Evolutionary conservation across 371 early-diverging fungal species (phyloP), one percentile per base, ranked within the genome.

Genomic region (Basidiobolus meristosporus): DNA sequence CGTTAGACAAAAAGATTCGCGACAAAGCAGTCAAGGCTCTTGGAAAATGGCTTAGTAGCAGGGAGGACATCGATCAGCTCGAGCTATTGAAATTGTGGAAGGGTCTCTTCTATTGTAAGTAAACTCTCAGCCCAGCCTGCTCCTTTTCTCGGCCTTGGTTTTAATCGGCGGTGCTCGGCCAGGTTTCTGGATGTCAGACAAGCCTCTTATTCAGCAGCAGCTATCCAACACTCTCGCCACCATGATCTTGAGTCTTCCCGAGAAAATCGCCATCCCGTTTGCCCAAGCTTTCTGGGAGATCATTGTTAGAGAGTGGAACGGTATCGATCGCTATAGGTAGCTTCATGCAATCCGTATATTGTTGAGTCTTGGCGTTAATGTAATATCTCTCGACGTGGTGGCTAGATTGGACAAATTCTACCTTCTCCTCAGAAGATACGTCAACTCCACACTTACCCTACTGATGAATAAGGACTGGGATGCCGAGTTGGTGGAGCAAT

Each of bases 161-260:
- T n/a, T n/a, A n/a, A n/a, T n/a, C n/a, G n/a, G n/a, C n/a, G n/a
- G n/a, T n/a, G n/a, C n/a, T 53, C 21, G 1, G 19, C 5, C 53
- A 86, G 88, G 82, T 46, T 82, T 79, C 50, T 93, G 93, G 93
- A 80, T 90, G 76, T 86, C 90, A 1, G 93, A 93, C 51, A 93
- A 89, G 60, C 83, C 84, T 11, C 53, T 81, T 38, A 70, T 90
- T 22, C 93, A 93, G 53, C 87, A 89, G 55, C 71, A 77, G 41
- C 61, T 93, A 31, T 78, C 88, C 19, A 71, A 74, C 40, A 70
- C 73, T 30, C 67, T 93, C 10, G 84, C 83, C 0, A 52, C 60
- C 1, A 53, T 88, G 26, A 50, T 73, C 21, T 58, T 54, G 9
- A 62, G 85, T 45, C 68, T 70, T 14, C 55, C 60, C 18, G 47